A percentile compares a stretch with the other conserved stretches of the same genome.
These are phyloP conservation scores for Elaeagnus macrophylla DNA, from an alignment of 306 rosid species.

Conservation along the genomic window DNA sequence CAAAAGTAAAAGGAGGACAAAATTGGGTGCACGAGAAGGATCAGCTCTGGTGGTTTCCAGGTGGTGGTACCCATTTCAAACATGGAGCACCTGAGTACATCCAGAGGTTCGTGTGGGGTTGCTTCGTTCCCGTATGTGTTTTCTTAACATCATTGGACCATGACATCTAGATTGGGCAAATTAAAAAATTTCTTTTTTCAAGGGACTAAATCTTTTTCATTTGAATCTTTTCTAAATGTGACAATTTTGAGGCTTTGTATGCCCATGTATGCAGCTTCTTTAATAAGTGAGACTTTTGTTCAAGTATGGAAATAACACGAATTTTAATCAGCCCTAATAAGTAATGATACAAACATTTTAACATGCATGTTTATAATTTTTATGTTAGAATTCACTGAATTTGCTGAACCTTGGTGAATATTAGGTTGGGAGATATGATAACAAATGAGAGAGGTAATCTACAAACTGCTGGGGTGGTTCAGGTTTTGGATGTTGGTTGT, in stretches of 20 bases:
- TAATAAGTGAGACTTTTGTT: too few relatives aligned
- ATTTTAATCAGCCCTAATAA: too few relatives aligned
- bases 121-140: constrained; percentile 6
- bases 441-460: constrained; percentile 66
- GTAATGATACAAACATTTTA: too few relatives aligned
- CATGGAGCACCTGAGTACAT: constrained; percentile 86
- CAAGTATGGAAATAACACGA: too few relatives aligned
- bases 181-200: too few relatives aligned
- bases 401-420: constrained; percentile 7
- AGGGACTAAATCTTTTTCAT: too few relatives aligned
- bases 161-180: too few relatives aligned
- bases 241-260: too few relatives aligned
- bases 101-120: constrained; percentile 41
- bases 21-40: constrained; percentile 90
- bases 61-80: constrained; percentile 98
- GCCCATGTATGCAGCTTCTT: too few relatives aligned
- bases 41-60: constrained; percentile 94
- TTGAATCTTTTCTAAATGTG: too few relatives aligned
- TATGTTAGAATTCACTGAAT: too few relatives aligned
- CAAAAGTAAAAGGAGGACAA: constrained; percentile 94
- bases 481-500: constrained; percentile 89
- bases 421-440: constrained; percentile 83
- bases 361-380: too few relatives aligned
- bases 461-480: constrained; percentile 65
- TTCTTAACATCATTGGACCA: not conserved